Conservation (phyloP, 139 green algal species). For the Micractinium sp. region DNA sequence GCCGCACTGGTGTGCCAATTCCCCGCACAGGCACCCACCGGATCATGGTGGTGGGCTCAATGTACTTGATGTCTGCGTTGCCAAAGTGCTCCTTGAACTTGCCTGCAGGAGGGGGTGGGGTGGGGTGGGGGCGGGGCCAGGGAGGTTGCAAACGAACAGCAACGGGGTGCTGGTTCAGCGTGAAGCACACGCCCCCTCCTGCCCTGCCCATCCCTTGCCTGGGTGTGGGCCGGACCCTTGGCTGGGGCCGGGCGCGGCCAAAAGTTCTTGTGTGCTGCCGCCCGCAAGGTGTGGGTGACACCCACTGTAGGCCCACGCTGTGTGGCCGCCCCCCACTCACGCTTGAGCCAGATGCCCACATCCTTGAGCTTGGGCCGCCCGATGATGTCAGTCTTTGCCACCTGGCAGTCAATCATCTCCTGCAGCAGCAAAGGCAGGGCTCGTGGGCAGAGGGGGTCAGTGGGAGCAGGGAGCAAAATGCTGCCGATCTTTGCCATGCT, state of each 20-base stretch:
- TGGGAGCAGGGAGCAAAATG: background rate
- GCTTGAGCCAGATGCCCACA: slow-evolving; percentile 71
- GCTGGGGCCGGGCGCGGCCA: too few species aligned
- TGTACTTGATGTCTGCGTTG: slow-evolving; percentile 71
- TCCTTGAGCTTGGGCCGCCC: slow-evolving; percentile 73
- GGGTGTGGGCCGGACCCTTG: too few species aligned
- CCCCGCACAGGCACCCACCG: background rate
- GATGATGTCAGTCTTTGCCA: slow-evolving; percentile 35
- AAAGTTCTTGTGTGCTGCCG: too few species aligned
- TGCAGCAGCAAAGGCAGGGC: slow-evolving; percentile 38
- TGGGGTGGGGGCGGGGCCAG: too few species aligned
- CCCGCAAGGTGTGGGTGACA: too few species aligned
- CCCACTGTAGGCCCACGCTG: background rate
- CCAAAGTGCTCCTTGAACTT: slow-evolving; percentile 69
- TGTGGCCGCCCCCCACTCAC: background rate
- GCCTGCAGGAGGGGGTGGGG: background rate
- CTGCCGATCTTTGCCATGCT: background rate
- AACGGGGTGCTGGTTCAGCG: too few species aligned
- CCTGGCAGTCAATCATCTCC: slow-evolving; percentile 53
- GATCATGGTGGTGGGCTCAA: slow-evolving; percentile 86
- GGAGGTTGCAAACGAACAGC: too few species aligned
- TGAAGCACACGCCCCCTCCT: too few species aligned
- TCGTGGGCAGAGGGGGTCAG: background rate
- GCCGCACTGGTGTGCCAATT: too few species aligned
- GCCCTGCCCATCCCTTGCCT: too few species aligned